phyloP scores from a whole-genome alignment of 2,329 filamentous ascomycete genomes.

The Grosmannia serpens region DNA sequence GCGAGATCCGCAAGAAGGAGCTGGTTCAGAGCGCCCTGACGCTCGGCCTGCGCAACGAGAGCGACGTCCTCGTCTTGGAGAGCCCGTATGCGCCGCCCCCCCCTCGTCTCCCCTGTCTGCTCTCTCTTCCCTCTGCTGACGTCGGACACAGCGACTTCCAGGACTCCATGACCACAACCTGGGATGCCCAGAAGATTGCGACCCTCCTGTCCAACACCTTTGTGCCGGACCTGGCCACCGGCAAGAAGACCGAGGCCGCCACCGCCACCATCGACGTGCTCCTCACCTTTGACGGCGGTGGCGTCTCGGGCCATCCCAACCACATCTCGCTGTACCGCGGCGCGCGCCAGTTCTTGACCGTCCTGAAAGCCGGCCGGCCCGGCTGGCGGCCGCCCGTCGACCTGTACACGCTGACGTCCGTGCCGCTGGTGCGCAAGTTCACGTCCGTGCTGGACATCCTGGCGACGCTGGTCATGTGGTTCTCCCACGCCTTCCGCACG shows the following conservation, averaged over 20 bases:
- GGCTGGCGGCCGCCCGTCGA: constrained; percentile 65
- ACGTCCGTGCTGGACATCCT: constrained; percentile 62
- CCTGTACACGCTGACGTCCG: constrained; percentile 72
- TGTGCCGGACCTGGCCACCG: constrained; percentile 46
- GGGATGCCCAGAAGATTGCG: constrained; percentile 62
- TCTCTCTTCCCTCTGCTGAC: neutral
- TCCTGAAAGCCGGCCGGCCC: constrained; percentile 50
- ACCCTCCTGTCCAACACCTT: constrained; percentile 62
- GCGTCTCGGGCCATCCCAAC: constrained; percentile 84
- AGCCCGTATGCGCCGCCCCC: constrained; percentile 42
- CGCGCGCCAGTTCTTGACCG: constrained; percentile 58
- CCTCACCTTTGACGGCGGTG: constrained; percentile 76
- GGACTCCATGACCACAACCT: constrained; percentile 75
- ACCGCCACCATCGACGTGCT: constrained; percentile 61
- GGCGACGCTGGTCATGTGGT: constrained; percentile 51
- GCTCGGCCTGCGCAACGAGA: constrained; percentile 61
- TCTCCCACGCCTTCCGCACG: constrained; percentile 3
- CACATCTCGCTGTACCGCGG: constrained; percentile 84
- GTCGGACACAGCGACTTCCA: constrained; percentile 49
- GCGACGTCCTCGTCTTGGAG: constrained; percentile 80
- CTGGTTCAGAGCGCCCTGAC: constrained; percentile 67
- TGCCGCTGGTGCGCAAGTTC: constrained; percentile 72
- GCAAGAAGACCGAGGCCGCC: constrained; percentile 18
- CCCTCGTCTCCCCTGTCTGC: neutral
- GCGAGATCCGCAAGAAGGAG: constrained; percentile 71